Evolutionary conservation across 2,329 filamentous ascomycete genomes (phyloP).

Genomic region (Phyllachora maydis): DNA sequence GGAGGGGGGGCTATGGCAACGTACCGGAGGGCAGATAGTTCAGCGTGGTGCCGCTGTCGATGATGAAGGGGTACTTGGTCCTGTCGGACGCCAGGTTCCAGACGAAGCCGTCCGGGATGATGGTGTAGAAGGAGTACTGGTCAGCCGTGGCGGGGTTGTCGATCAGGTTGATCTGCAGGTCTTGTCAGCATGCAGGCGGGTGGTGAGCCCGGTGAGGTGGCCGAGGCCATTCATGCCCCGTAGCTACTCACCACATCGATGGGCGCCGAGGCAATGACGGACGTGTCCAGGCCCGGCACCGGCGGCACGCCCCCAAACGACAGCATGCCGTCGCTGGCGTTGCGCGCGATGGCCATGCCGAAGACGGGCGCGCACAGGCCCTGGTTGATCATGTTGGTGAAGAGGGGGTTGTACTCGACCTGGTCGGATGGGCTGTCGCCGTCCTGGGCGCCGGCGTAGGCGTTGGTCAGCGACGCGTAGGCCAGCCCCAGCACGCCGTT

Average conservation of each 20-base stretch:
- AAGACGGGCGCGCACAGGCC: constrained; percentile 22
- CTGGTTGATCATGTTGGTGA: constrained; percentile 24
- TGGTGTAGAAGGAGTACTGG: constrained; percentile 29
- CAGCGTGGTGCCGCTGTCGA: constrained; percentile 30
- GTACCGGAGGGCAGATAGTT: constrained; percentile 26
- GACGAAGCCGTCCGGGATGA: constrained; percentile 24
- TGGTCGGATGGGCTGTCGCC: constrained; percentile 15
- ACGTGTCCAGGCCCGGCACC: constrained; percentile 8
- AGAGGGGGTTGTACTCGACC: constrained; percentile 23
- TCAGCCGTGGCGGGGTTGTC: constrained; percentile 14
- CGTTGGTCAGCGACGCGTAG: constrained; percentile 26
- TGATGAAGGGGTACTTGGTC: constrained; percentile 24
- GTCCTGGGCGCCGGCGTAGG: constrained; percentile 16
- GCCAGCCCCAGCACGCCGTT: constrained; percentile 28
- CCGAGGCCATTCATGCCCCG: no score
- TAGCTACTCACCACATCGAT: constrained; percentile 10
- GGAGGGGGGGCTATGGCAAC: constrained; percentile 4
- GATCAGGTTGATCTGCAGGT: constrained; percentile 22
- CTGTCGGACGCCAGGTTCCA: constrained; percentile 19
- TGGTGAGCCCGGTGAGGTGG: no score
- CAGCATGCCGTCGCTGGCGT: constrained; percentile 21
- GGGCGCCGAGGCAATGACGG: constrained; percentile 12
- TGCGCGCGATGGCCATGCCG: constrained; percentile 24
- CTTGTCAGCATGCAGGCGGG: constrained; percentile 2
- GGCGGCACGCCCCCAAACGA: constrained; percentile 24